These are phyloP conservation scores for Murraya paniculata DNA, from an alignment of 345 rosid species.

Conservation along the genomic window DNA sequence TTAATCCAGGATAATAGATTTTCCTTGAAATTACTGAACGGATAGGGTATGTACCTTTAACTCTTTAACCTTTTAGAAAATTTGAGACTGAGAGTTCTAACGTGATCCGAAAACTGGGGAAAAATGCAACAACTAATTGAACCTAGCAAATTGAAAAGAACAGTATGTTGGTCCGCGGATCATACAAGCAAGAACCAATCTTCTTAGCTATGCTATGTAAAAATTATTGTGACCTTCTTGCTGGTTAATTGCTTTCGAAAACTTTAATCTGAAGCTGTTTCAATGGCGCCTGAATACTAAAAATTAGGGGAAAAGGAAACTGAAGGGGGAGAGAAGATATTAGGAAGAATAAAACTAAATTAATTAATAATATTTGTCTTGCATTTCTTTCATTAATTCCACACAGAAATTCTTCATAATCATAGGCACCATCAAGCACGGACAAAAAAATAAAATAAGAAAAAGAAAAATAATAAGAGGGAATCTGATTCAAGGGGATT, in stretches of 20 bases:
- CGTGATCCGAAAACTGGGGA: neutral
- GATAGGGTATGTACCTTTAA: neutral
- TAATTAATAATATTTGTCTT: slow-evolving; percentile 17
- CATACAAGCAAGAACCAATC: no score
- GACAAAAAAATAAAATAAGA: neutral
- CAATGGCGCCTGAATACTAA: neutral
- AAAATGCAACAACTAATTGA: neutral
- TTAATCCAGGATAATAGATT: neutral
- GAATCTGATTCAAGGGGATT: slow-evolving; percentile 35
- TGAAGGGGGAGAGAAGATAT: neutral
- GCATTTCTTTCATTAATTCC: slow-evolving; percentile 32
- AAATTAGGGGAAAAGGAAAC: neutral
- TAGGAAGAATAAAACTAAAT: neutral
- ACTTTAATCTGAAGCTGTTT: no score
- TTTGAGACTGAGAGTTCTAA: neutral
- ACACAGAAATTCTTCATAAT: slow-evolving; percentile 27
- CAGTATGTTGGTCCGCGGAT: neutral
- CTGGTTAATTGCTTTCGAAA: neutral
- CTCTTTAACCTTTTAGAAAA: neutral
- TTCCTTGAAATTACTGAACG: neutral
- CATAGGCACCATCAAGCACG: slow-evolving; percentile 16
- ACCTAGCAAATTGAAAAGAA: neutral
- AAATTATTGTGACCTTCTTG: neutral
- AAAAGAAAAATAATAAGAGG: neutral
- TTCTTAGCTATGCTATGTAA: no score